Evolutionary conservation across 257 asterid species (phyloP).

Genomic region (Ligustrum vulgare): DNA sequence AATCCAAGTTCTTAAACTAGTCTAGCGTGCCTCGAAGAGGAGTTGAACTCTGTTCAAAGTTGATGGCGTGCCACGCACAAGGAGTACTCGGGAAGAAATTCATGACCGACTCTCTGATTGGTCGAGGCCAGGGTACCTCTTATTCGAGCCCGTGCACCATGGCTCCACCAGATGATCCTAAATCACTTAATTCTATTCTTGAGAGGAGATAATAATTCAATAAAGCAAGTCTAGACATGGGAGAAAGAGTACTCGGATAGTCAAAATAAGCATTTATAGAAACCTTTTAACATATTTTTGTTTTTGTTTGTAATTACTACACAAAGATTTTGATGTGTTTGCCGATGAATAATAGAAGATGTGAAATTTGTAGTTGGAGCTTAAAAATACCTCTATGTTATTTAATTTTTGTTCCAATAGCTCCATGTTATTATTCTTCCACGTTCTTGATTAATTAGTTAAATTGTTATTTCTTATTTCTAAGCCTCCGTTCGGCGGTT

Average conservation of each 20-base stretch:
- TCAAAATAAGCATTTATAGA: slow-evolving; percentile 31
- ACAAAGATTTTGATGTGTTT: no score
- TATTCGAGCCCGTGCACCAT: slow-evolving; percentile 48
- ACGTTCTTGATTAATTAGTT: no score
- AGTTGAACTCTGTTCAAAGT: slow-evolving; percentile 41
- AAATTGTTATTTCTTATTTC: no score
- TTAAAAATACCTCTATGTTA: no score
- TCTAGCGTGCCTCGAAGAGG: slow-evolving; percentile 37
- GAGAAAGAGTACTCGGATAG: slow-evolving; percentile 58
- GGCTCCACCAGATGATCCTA: slow-evolving; percentile 56
- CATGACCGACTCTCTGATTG: slow-evolving; percentile 56
- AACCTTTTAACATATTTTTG: not conserved
- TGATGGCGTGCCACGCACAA: slow-evolving; percentile 43
- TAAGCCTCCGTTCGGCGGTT: no score
- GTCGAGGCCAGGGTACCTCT: slow-evolving; percentile 34
- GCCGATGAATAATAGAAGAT: no score
- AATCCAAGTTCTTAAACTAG: slow-evolving; percentile 40
- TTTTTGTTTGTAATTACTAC: not conserved
- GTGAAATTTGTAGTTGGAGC: no score
- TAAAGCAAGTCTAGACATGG: slow-evolving; percentile 25
- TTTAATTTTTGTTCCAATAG: no score
- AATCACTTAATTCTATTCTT: no score
- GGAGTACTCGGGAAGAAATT: slow-evolving; percentile 33
- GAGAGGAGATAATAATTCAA: no score
- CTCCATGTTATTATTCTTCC: no score